Evolutionary conservation across 805 yeast genomes (phyloP).

Genomic region (Nakazawaea siamensis): DNA sequence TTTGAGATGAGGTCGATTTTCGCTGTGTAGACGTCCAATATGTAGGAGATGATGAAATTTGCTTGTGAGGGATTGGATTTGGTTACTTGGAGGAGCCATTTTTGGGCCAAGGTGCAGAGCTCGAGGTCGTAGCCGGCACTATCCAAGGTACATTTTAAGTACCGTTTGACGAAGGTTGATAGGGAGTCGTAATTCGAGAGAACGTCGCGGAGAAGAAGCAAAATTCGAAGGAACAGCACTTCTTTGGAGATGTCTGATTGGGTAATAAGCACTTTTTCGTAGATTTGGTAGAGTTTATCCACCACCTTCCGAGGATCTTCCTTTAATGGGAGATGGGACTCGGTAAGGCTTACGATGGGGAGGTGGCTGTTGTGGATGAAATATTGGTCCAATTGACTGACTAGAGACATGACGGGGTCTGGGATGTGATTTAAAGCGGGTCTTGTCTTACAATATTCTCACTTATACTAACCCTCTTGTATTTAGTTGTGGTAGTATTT

Average conservation of each 20-base stretch:
- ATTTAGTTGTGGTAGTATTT: too few relatives aligned
- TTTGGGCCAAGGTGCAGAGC: conserved; percentile 24
- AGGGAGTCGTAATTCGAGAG: conserved; percentile 24
- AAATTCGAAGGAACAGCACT: conserved; percentile 28
- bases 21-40: conserved; percentile 17
- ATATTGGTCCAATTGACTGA: too few relatives aligned
- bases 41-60: conserved; percentile 13
- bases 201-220: conserved; percentile 25
- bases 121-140: conserved; percentile 44
- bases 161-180: conserved; percentile 39
- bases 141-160: conserved; percentile 44
- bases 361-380: too few relatives aligned
- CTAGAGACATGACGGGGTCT: too few relatives aligned
- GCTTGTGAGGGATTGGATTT: conserved; percentile 12
- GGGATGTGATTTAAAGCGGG: too few relatives aligned
- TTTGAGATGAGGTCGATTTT: conserved; percentile 14
- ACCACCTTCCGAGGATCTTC: too few relatives aligned
- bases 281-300: conserved; percentile 27
- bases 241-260: conserved; percentile 24
- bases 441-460: too few relatives aligned
- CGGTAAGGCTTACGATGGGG: too few relatives aligned
- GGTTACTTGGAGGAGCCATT: conserved; percentile 20
- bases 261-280: conserved; percentile 21
- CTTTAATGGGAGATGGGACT: too few relatives aligned
- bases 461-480: too few relatives aligned